phyloP scores from a whole-genome alignment of 345 rosid genomes.

The Euclidium syriacum region DNA sequence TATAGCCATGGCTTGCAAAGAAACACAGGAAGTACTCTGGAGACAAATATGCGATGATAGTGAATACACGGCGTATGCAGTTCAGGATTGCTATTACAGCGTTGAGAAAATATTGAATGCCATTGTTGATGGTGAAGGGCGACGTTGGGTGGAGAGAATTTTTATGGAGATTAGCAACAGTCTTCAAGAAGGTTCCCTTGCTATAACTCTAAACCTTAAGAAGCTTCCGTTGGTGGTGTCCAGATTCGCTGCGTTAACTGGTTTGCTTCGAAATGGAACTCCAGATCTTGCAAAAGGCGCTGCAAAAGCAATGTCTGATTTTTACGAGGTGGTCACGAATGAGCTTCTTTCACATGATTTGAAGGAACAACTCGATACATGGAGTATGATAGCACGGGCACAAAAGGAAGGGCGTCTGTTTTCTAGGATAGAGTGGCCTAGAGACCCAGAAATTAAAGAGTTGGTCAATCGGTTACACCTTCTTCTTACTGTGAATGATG shows the following conservation, averaged over 20 bases:
- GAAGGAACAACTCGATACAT: constrained; percentile 95
- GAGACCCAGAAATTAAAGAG: constrained; percentile 86
- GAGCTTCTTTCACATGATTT: constrained; percentile 77
- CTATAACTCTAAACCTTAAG: constrained; percentile 58
- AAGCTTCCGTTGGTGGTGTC: constrained; percentile 75
- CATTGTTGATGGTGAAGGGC: constrained; percentile 86
- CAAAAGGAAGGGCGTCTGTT: constrained; percentile 81
- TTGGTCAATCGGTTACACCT: constrained; percentile 93
- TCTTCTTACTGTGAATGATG: constrained; percentile 93
- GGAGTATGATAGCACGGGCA: constrained; percentile 87
- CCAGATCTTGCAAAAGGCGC: constrained; percentile 80
- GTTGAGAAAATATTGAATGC: constrained; percentile 76
- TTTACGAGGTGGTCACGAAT: constrained; percentile 88
- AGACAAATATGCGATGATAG: constrained; percentile 70
- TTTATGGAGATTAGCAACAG: constrained; percentile 81
- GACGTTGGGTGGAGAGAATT: constrained; percentile 93
- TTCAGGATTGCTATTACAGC: constrained; percentile 90
- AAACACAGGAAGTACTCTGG: constrained; percentile 79
- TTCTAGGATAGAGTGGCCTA: constrained; percentile 86
- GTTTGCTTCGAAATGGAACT: constrained; percentile 79
- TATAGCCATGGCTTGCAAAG: constrained; percentile 91
- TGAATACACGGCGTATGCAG: constrained; percentile 97
- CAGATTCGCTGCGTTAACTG: constrained; percentile 86
- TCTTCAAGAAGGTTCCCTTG: constrained; percentile 55
- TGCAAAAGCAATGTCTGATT: constrained; percentile 69